Base-by-base conservation (phyloP, 2,329 filamentous ascomycete species). In the Colletotrichum spinosum region DNA sequence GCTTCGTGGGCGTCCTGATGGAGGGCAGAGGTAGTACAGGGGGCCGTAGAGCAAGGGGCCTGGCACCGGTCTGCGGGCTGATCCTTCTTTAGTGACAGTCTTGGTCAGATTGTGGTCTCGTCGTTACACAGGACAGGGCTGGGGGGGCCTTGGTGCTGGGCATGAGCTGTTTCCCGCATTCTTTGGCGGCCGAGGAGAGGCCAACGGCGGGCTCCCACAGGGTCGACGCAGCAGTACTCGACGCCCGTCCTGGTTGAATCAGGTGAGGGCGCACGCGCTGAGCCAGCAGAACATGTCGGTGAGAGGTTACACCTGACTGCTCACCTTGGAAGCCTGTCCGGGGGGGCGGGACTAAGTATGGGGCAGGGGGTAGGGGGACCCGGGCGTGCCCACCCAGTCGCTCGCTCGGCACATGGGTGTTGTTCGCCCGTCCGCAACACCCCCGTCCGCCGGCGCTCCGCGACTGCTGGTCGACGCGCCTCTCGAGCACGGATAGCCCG, bases 301-400 rank as follows among this genome's bases (percentile, higher is more conserved):
- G 53, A 66, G 53, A 63, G 46, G 63, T 53, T 63, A 57, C 58
- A 63, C 63, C 48, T 63, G 58, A 66, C 63, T 66, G 58, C 63
- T 66, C 63, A 63, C 63, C 63, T 66, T 54, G 52, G 17, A 17
- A 34, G 37, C n/a, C 25, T 37, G 25, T 37, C 37, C 55, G 51
- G 46, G 55, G 55, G 49, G 34, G 8, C 12, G 46, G 46, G 51
- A 38, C 11, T 49, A 25, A 41, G n/a, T 46, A 46, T 65, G 57
- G 51, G 45, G 13, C 38, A 41, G 13, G 46, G 49, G 37, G 17
- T 17, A 38, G 38, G 52, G 38, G 52, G 17, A 13, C 12, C 15
- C 33, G 50, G 41, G 37, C 35, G 17, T 17, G 37, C 25, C 25
- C 25, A 25, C 25, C 25, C 25, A 25, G 25, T 25, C 25, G 25